These are phyloP conservation scores for Axilococcus clingmanii DNA, from an alignment of 139 green algal genomes.

Conservation along the genomic window DNA sequence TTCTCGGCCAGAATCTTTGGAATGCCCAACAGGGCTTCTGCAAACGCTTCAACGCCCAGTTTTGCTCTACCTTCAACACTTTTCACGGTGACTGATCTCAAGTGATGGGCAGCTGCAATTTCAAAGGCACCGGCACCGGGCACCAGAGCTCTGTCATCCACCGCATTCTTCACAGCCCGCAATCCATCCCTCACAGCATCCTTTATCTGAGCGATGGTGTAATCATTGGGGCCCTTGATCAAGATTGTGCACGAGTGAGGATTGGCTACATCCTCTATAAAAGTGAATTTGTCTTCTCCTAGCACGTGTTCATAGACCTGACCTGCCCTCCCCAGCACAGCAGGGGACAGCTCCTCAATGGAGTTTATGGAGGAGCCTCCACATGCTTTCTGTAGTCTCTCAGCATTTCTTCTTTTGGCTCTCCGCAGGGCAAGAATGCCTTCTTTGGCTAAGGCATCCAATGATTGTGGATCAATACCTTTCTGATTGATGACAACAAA, in stretches of 20 bases:
- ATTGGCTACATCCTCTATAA: conserved; percentile 90
- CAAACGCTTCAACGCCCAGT: conserved; percentile 94
- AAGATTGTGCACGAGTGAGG: conserved; percentile 91
- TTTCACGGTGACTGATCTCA: conserved; percentile 43
- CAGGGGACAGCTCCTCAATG: conserved; percentile 73
- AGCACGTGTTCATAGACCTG: conserved; percentile 96
- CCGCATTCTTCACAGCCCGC: conserved; percentile 89
- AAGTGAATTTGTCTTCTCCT: conserved; percentile 99
- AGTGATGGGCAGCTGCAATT: conserved; percentile 72
- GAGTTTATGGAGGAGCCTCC: conserved; percentile 54
- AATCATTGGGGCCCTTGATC: conserved; percentile 94
- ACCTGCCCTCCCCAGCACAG: conserved; percentile 62
- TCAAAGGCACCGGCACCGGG: conserved; percentile 90
- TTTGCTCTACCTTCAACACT: conserved; percentile 50
- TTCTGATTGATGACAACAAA: conserved; percentile 99
- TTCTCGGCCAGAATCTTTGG: conserved; percentile 96
- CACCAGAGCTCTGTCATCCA: conserved; percentile 79
- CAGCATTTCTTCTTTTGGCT: conserved; percentile 97
- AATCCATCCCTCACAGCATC: conserved; percentile 95
- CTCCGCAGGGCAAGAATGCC: conserved; percentile 80
- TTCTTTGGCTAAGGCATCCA: conserved; percentile 95
- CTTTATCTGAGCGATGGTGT: conserved; percentile 98
- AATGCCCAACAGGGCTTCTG: conserved; percentile 87
- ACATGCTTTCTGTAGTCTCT: conserved; percentile 89
- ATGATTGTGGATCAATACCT: conserved; percentile 94